Evolutionary conservation across 2,329 filamentous ascomycete species (phyloP).

Genomic region (Pseudogymnoascus pannorum): DNA sequence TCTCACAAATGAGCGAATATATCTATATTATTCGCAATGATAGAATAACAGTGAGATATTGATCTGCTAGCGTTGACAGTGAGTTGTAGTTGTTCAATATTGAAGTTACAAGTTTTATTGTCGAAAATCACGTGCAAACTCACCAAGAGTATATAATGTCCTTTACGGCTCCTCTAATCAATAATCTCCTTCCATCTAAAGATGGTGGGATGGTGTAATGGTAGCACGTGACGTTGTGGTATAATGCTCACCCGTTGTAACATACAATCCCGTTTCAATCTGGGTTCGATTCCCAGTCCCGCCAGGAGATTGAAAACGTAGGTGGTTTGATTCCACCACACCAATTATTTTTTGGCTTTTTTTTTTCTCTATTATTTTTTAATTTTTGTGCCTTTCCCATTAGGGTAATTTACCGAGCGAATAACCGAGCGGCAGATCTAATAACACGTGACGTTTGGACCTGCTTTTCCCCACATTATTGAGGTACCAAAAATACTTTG

Average conservation of each 20-base stretch:
- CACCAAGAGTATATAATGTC: neutral
- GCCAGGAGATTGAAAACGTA: constrained; percentile 24
- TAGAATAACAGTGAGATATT: neutral
- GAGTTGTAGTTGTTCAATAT: neutral
- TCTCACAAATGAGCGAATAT: neutral
- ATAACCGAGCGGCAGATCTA: neutral
- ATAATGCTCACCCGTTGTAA: constrained; percentile 14
- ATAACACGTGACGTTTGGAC: neutral
- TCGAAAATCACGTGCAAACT: neutral
- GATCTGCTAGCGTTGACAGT: neutral
- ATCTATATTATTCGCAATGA: neutral
- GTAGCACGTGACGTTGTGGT: constrained; percentile 21
- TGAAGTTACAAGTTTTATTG: neutral
- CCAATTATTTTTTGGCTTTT: constrained; percentile 17
- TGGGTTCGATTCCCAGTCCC: constrained; percentile 31
- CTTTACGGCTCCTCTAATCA: constrained; percentile 4
- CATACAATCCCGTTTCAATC: constrained; percentile 27
- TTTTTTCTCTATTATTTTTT: constrained; percentile 5
- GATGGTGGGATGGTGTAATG: constrained; percentile 9
- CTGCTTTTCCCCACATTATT: constrained; percentile 28
- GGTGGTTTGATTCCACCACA: constrained; percentile 22
- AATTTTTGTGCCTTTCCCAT: neutral
- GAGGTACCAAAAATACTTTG: neutral
- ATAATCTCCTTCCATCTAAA: constrained; percentile 7
- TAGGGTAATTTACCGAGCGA: neutral